These are phyloP conservation scores for Kalmusia sp. DNA, from an alignment of 2,329 filamentous ascomycete genomes.

Conservation along the genomic window DNA sequence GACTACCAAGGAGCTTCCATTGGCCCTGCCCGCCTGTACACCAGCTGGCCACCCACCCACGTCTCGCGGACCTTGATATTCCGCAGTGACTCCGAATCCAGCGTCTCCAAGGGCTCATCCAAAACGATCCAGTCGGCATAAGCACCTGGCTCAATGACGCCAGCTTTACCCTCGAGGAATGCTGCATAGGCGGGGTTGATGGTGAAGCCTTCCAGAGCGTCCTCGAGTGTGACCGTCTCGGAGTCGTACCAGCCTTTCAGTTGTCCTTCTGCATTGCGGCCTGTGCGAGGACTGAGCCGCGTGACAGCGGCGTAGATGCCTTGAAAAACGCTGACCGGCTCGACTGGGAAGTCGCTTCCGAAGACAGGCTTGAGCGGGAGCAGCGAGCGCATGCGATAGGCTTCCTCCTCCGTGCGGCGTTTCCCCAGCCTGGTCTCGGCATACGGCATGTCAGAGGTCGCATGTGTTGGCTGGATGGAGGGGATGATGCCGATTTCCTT, in stretches of 20 bases:
- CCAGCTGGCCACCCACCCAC: conserved; percentile 66
- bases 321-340: conserved; percentile 71
- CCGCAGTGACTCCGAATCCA: conserved; percentile 60
- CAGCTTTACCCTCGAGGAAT: conserved; percentile 66
- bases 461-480: conserved; percentile 75
- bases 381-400: conserved; percentile 72
- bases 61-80: conserved; percentile 67
- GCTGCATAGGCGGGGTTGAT: conserved; percentile 64
- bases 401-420: conserved; percentile 61
- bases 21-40: conserved; percentile 37
- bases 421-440: conserved; percentile 66
- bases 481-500: conserved; percentile 67
- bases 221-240: conserved; percentile 64
- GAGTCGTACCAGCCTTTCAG: conserved; percentile 65
- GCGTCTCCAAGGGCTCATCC: conserved; percentile 61
- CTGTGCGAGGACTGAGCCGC: conserved; percentile 63
- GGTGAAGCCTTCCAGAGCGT: conserved; percentile 70
- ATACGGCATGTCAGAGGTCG: conserved; percentile 74
- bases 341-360: conserved; percentile 76
- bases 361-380: conserved; percentile 63
- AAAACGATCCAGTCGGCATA: conserved; percentile 77
- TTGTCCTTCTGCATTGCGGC: conserved; percentile 52
- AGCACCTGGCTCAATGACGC: conserved; percentile 65
- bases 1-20: conserved; percentile 13
- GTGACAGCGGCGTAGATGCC: conserved; percentile 74